Base-by-base conservation (phyloP, 1,284 basidiomycete species). In the Marasmius oreades region DNA sequence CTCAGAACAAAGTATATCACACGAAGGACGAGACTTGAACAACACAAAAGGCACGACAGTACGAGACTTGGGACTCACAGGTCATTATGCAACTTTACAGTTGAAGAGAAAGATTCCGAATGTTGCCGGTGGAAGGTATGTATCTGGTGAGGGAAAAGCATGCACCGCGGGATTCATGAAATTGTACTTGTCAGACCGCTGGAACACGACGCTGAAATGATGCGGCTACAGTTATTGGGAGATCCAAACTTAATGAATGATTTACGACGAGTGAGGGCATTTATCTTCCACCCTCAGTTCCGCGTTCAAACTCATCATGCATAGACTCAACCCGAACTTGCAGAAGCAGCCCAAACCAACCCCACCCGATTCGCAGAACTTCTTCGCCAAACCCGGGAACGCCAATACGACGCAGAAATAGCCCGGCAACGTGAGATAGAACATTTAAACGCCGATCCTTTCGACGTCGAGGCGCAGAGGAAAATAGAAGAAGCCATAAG, bases 401-500 rank as follows among this genome's bases (percentile, higher is more conserved):
- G 82, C 12, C 81, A 86, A 36, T 61, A 75, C n/a, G 69, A 78
- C 7, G 77, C 79, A 0, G 84, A 86, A 46, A 23, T 78, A 5
- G 79, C 76, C 52, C 81, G 79, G 55, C 80, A 85, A 56, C 80
- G 78, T 47, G 89, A 91, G 68, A 84, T 90, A 47, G 81, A 76
- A 59, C 74, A 76, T 10, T 78, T 95, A 55, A 90, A 95, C 63
- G 86, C 87, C 0, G 87, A 98, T 70, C 94, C 95, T 0, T 98
- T 85, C 69, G 88, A 98, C 67, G 75, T 98, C 3, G 93, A 97
- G 66, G 90, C 95, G 0, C 97, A 99, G 72, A 80, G 80, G 59
- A 88, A 83, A 73, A 99, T 99, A 58, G 96, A 98, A 70, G 97
- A 98, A 68, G 87, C 87, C 1, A 98, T 99, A 61, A 77, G 91